Evolutionary conservation across 352 stramenopile genomes (phyloP).

Genomic region (Globisporangium rhizosaccharum): DNA sequence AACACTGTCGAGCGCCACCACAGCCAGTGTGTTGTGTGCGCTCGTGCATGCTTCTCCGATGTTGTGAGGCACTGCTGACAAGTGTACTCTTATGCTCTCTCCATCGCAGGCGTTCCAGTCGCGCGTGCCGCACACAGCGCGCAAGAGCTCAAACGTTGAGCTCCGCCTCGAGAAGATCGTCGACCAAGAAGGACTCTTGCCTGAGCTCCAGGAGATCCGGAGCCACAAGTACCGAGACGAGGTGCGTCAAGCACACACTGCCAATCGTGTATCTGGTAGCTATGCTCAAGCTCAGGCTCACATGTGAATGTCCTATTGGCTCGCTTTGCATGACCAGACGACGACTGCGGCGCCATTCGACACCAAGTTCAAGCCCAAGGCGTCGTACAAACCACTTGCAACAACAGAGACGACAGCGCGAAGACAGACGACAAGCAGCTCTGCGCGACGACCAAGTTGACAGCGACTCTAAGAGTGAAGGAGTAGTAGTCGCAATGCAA

Average conservation of each 20-base stretch:
- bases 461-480: background rate
- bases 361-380: slow-evolving; percentile 24
- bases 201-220: slow-evolving; percentile 46
- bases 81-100: background rate
- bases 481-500: background rate
- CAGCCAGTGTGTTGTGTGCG: background rate
- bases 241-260: slow-evolving; percentile 7
- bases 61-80: background rate
- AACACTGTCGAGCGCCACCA: slow-evolving; percentile 5
- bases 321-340: slow-evolving; percentile 9
- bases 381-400: slow-evolving; percentile 22
- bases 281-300: too few relatives aligned
- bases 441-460: background rate
- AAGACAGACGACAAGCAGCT: background rate
- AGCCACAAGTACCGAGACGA: slow-evolving; percentile 48
- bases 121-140: slow-evolving; percentile 52
- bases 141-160: slow-evolving; percentile 52
- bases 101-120: slow-evolving; percentile 24
- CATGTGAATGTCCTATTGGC: too few relatives aligned
- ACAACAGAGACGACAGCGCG: background rate
- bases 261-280: too few relatives aligned
- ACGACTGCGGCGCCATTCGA: slow-evolving; percentile 26
- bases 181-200: slow-evolving; percentile 52
- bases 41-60: too few relatives aligned
- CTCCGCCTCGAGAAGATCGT: slow-evolving; percentile 55